Percentiles rank a stretch among this genome's conserved stretches.
phyloP scores from a whole-genome alignment of 805 yeast species.

The Ogataea pignaliae region DNA sequence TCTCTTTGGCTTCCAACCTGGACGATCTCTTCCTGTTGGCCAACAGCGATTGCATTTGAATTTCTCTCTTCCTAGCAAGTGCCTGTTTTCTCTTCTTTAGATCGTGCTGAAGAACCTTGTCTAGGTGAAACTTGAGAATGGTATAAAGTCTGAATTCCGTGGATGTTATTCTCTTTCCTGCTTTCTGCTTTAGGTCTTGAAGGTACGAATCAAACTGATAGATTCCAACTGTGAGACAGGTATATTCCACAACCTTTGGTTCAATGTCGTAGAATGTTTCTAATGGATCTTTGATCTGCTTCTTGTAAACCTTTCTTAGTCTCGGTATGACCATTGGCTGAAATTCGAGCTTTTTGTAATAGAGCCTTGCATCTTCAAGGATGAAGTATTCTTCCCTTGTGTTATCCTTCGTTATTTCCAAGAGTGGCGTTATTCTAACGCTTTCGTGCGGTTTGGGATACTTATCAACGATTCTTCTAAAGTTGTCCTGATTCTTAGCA shows the following conservation, averaged over 20 bases:
- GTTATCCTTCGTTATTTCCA: slow-evolving; percentile 9
- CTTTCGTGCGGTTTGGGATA: slow-evolving; percentile 25
- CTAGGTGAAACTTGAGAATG: slow-evolving; percentile 28
- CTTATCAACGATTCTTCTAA: slow-evolving; percentile 46
- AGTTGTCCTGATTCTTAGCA: slow-evolving; percentile 39
- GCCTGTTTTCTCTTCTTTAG: slow-evolving; percentile 50
- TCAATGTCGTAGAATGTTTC: slow-evolving; percentile 25
- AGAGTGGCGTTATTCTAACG: slow-evolving; percentile 20
- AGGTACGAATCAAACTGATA: slow-evolving; percentile 38
- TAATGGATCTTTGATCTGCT: slow-evolving; percentile 18
- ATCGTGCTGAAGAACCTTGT: slow-evolving; percentile 40
- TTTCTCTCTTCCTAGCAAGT: slow-evolving; percentile 54
- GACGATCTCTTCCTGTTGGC: slow-evolving; percentile 72
- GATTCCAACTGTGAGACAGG: slow-evolving; percentile 39
- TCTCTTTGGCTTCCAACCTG: slow-evolving; percentile 62
- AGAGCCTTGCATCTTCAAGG: slow-evolving; percentile 50
- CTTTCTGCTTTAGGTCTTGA: slow-evolving; percentile 27
- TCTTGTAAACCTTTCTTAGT: slow-evolving; percentile 26
- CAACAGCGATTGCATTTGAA: slow-evolving; percentile 57
- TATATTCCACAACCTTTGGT: slow-evolving; percentile 34
- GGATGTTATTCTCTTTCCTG: slow-evolving; percentile 25
- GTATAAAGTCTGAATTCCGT: slow-evolving; percentile 27
- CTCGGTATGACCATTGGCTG: slow-evolving; percentile 33
- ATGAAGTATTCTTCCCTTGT: slow-evolving; percentile 30
- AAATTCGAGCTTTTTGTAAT: slow-evolving; percentile 33